Evolutionary conservation across 2,329 filamentous ascomycete species (phyloP).

Genomic region (Diaporthe sp.): DNA sequence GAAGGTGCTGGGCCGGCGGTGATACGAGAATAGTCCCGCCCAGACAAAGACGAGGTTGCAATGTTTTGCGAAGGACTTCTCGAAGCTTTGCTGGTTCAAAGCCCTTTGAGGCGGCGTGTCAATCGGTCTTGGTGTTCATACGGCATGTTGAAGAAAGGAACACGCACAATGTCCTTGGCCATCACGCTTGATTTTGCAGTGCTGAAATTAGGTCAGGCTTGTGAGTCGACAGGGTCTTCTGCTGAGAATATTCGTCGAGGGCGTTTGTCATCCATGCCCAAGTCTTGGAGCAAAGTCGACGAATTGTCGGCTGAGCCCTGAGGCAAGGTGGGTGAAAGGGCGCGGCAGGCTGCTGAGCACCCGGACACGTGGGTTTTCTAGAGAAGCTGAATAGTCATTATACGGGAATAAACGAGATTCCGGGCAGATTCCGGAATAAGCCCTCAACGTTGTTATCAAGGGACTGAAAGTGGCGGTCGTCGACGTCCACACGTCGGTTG

Average conservation of each 20-base stretch:
- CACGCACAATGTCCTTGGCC: not conserved
- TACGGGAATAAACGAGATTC: not conserved
- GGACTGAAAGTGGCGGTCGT: not conserved
- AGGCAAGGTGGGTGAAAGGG: not conserved
- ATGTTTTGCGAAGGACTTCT: not conserved
- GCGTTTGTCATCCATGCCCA: no score
- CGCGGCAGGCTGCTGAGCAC: no score
- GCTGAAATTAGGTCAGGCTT: not conserved
- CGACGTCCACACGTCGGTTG: not conserved
- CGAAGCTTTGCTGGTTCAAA: not conserved
- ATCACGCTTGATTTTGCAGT: not conserved
- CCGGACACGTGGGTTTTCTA: not conserved
- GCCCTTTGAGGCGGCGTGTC: slow-evolving; percentile 1
- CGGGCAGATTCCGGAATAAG: accelerated
- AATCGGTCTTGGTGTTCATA: slow-evolving; percentile 16
- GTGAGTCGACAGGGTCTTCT: not conserved
- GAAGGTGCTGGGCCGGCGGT: not conserved
- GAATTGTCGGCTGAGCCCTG: not conserved
- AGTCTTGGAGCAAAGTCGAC: not conserved
- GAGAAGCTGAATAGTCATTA: no score
- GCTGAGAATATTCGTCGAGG: not conserved
- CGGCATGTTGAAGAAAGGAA: not conserved
- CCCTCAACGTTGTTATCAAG: not conserved
- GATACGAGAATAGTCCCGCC: not conserved
- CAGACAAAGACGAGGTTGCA: slow-evolving; percentile 16